phyloP scores from a whole-genome alignment of 2,329 filamentous ascomycete species.

The Colletotrichum filicis region DNA sequence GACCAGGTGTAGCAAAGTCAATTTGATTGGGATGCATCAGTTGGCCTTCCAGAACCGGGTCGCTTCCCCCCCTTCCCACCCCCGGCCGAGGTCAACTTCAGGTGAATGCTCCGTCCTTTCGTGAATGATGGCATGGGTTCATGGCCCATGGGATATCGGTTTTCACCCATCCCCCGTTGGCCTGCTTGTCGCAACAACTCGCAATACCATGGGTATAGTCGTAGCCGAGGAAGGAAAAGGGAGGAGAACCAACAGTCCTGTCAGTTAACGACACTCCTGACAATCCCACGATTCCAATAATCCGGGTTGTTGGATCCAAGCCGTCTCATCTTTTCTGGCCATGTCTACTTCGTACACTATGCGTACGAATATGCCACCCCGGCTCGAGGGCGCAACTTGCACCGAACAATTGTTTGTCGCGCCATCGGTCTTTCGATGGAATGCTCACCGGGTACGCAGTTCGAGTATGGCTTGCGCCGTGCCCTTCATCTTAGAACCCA shows the following conservation, averaged over 20 bases:
- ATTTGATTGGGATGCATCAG: slow-evolving; percentile 25
- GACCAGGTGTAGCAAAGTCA: slow-evolving; percentile 21
- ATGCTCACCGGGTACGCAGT: neutral
- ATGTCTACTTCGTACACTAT: neutral
- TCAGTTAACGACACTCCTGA: slow-evolving; percentile 6
- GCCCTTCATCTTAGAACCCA: slow-evolving; percentile 1
- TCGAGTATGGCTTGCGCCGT: neutral
- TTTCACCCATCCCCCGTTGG: slow-evolving; percentile 9
- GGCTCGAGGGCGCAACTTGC: neutral
- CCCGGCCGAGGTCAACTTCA: neutral
- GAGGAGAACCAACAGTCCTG: slow-evolving; percentile 14
- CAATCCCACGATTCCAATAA: neutral
- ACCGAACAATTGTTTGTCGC: neutral
- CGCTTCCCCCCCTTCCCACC: neutral
- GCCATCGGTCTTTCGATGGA: slow-evolving; percentile 8
- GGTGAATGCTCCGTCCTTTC: slow-evolving; percentile 12
- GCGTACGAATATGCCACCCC: neutral
- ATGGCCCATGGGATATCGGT: neutral
- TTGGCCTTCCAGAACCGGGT: neutral
- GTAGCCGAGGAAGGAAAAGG: too few relatives aligned
- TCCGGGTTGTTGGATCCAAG: slow-evolving; percentile 24
- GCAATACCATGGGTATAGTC: neutral
- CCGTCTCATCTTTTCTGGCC: neutral
- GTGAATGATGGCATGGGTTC: neutral
- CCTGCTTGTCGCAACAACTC: neutral